Evolutionary conservation across 805 yeast species (phyloP).

Genomic region (Kazachstania kunashirensis): DNA sequence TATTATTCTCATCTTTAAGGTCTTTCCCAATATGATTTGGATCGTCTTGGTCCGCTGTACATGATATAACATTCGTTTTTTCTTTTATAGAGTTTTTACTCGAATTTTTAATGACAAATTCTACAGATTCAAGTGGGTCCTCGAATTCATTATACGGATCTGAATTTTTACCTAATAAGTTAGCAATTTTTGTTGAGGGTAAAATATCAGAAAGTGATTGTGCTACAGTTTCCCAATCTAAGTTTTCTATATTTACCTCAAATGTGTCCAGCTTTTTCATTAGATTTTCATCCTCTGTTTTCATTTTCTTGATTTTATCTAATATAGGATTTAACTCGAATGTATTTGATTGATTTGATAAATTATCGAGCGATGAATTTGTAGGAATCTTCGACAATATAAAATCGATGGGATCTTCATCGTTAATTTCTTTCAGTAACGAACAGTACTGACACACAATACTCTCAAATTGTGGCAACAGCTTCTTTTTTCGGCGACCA

Average conservation of each 20-base stretch:
- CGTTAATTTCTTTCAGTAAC: constrained; percentile 14
- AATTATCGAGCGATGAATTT: background rate
- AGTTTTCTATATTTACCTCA: constrained; percentile 16
- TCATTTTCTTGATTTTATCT: constrained; percentile 28
- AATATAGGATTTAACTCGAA: constrained; percentile 20
- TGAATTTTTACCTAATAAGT: constrained; percentile 29
- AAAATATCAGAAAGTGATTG: constrained; percentile 19
- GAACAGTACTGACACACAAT: constrained; percentile 11
- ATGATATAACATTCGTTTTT: too few relatives aligned
- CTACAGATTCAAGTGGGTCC: constrained; percentile 38
- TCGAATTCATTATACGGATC: constrained; percentile 48
- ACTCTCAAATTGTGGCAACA: constrained; percentile 26
- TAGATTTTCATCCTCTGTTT: constrained; percentile 30
- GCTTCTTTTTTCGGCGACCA: constrained; percentile 12
- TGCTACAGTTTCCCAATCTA: constrained; percentile 26
- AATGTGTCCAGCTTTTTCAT: constrained; percentile 28
- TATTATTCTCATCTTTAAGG: too few relatives aligned
- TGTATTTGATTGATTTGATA: background rate
- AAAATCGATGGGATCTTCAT: constrained; percentile 1
- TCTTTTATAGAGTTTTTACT: too few relatives aligned
- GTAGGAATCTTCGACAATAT: background rate
- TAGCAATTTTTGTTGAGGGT: constrained; percentile 33
- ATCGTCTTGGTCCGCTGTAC: too few relatives aligned
- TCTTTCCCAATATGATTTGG: too few relatives aligned
- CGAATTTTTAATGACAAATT: constrained; percentile 27